phyloP scores from a whole-genome alignment of 78 protist genomes.

The Cavenderia fasciculata region DNA sequence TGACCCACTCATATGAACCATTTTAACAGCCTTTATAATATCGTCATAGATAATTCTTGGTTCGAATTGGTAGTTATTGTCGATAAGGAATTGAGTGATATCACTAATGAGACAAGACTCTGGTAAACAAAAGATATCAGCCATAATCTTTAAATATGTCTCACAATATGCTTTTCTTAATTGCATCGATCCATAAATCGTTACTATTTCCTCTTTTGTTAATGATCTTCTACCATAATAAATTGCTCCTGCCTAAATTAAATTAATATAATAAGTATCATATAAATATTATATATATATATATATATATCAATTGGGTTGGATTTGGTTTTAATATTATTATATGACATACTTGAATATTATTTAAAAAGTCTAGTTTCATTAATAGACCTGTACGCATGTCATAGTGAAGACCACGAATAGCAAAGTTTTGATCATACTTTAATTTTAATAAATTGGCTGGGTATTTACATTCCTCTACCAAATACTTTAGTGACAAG shows the following conservation, averaged over 20 bases:
- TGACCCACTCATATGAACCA: slow-evolving; percentile 46
- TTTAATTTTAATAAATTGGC: not conserved
- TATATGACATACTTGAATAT: slow-evolving; percentile 53
- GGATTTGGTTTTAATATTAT: no score
- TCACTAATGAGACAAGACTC: slow-evolving; percentile 65
- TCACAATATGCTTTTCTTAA: slow-evolving; percentile 41
- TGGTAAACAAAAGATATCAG: slow-evolving; percentile 70
- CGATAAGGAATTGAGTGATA: slow-evolving; percentile 36
- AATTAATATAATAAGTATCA: not conserved
- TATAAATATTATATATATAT: not conserved
- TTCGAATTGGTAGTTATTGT: slow-evolving; percentile 43
- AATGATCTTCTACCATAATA: slow-evolving; percentile 49
- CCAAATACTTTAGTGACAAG: slow-evolving; percentile 26
- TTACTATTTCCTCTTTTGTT: slow-evolving; percentile 30
- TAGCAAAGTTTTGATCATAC: slow-evolving; percentile 63
- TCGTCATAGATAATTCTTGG: slow-evolving; percentile 68
- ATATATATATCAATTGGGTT: no score
- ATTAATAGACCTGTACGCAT: slow-evolving; percentile 36
- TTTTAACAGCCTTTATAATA: slow-evolving; percentile 26
- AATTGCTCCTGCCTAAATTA: slow-evolving; percentile 42
- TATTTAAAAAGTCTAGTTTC: slow-evolving; percentile 62
- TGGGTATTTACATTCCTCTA: slow-evolving; percentile 69
- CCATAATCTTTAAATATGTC: slow-evolving; percentile 37
- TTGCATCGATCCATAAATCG: slow-evolving; percentile 64
- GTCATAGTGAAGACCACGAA: slow-evolving; percentile 64